Conservation (phyloP, 371 early-diverging fungal species). For the Mucor irregularis region DNA sequence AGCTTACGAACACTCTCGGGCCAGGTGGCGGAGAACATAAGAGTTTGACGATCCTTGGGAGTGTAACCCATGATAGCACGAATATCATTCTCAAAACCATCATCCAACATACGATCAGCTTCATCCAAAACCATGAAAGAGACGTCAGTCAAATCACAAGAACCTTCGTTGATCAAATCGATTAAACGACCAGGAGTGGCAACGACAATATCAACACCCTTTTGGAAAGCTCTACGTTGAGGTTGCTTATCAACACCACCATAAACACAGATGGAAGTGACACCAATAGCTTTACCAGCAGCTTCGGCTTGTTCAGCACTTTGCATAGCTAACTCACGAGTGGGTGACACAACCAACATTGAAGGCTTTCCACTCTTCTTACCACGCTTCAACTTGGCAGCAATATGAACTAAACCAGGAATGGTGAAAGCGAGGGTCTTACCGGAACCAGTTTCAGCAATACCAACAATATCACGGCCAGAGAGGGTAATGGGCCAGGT, state of each 20-base stretch:
- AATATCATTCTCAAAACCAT: slow-evolving; percentile 92
- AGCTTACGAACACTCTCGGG: slow-evolving; percentile 81
- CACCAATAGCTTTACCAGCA: slow-evolving; percentile 72
- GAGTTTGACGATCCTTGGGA: slow-evolving; percentile 74
- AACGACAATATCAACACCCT: slow-evolving; percentile 82
- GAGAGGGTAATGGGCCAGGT: slow-evolving; percentile 82
- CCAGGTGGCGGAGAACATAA: slow-evolving; percentile 88
- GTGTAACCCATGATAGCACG: slow-evolving; percentile 68
- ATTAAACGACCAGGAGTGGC: slow-evolving; percentile 96
- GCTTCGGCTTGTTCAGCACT: slow-evolving; percentile 70
- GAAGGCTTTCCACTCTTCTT: slow-evolving; percentile 44
- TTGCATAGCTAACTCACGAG: slow-evolving; percentile 96
- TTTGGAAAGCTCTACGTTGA: slow-evolving; percentile 58
- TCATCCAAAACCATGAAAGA: slow-evolving; percentile 92
- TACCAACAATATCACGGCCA: slow-evolving; percentile 76
- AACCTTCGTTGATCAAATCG: slow-evolving; percentile 85
- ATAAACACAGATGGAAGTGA: slow-evolving; percentile 77
- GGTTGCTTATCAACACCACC: slow-evolving; percentile 74
- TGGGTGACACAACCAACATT: slow-evolving; percentile 89
- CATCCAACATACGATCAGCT: slow-evolving; percentile 95
- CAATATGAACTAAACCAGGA: slow-evolving; percentile 81
- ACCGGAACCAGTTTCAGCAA: slow-evolving; percentile 90
- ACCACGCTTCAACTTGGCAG: slow-evolving; percentile 51
- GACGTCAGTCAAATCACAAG: slow-evolving; percentile 68
- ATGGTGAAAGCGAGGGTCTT: slow-evolving; percentile 95